Percentiles rank a stretch among this genome's conserved stretches.
These are phyloP conservation scores for Xylaria sp. DNA, from an alignment of 2,329 filamentous ascomycete genomes.

Conservation along the genomic window DNA sequence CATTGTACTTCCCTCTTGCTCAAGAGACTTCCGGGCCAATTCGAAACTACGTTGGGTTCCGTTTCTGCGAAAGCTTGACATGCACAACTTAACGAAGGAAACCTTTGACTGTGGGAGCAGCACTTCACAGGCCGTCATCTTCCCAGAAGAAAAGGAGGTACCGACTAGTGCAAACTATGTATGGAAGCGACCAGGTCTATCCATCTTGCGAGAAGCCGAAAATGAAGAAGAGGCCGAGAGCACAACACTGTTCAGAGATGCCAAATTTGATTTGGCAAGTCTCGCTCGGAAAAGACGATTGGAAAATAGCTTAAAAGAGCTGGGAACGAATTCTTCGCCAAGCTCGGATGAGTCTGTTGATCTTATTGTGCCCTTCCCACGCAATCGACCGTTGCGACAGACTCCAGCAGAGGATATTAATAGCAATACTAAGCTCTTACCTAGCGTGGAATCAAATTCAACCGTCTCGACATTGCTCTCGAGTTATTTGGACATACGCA, in stretches of 20 bases:
- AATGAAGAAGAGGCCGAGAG: constrained; percentile 44
- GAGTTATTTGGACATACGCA: constrained; percentile 46
- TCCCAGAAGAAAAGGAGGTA: constrained; percentile 25
- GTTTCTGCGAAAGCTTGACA: constrained; percentile 39
- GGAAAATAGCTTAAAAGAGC: constrained; percentile 27
- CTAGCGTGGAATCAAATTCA: constrained; percentile 39
- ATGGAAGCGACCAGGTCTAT: constrained; percentile 48
- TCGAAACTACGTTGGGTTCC: constrained; percentile 46
- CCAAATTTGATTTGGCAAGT: constrained; percentile 34
- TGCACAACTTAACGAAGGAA: constrained; percentile 40
- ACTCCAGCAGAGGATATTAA: not conserved
- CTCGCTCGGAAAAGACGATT: constrained; percentile 45
- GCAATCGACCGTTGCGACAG: not conserved
- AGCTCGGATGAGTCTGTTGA: constrained; percentile 34
- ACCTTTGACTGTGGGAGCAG: constrained; percentile 35
- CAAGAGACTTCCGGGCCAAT: constrained; percentile 35
- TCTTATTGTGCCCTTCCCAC: constrained; percentile 23
- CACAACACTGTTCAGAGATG: not conserved
- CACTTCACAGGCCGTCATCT: constrained; percentile 19
- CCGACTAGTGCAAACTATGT: constrained; percentile 45
- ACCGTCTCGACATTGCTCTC: constrained; percentile 45
- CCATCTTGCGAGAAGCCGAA: constrained; percentile 45
- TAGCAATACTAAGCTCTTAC: constrained; percentile 35
- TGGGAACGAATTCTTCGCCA: not conserved
- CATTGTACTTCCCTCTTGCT: constrained; percentile 34